phyloP scores from a whole-genome alignment of 768 basidiomycete species.

The Tulasnella sp. region DNA sequence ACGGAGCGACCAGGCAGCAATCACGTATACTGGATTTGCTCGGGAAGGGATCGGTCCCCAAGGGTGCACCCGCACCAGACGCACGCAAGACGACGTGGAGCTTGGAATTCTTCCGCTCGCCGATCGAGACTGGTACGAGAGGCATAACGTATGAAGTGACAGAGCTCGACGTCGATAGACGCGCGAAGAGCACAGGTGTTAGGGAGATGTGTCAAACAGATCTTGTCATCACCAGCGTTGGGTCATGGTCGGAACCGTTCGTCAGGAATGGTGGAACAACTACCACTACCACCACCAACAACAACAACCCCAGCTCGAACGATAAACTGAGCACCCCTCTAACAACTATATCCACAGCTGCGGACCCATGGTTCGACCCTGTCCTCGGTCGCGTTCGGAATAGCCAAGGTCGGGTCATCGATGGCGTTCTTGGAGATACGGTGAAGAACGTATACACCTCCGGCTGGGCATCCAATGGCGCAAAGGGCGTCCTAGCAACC shows the following conservation, averaged over 20 bases:
- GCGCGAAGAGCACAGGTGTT: constrained; percentile 42
- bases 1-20: constrained; percentile 48
- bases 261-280: constrained; percentile 15
- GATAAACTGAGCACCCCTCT: constrained; percentile 28
- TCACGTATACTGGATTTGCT: constrained; percentile 54
- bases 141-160: constrained; percentile 52
- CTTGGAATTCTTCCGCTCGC: constrained; percentile 70
- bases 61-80: constrained; percentile 28
- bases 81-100: constrained; percentile 59
- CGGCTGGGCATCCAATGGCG: constrained; percentile 89
- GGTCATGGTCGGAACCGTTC: constrained; percentile 63
- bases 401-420: constrained; percentile 37
- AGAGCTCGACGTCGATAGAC: constrained; percentile 34
- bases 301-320: no score
- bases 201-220: constrained; percentile 48
- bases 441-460: constrained; percentile 68
- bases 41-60: constrained; percentile 46
- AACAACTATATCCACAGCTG: constrained; percentile 11
- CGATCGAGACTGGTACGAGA: constrained; percentile 25
- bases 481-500: constrained; percentile 79
- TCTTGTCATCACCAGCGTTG: constrained; percentile 77
- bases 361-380: constrained; percentile 46
- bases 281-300: constrained; percentile 3
- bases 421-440: constrained; percentile 24
- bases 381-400: constrained; percentile 46